phyloP scores from a whole-genome alignment of 495 filamentous ascomycete species.

The Penicillium arizonense region DNA sequence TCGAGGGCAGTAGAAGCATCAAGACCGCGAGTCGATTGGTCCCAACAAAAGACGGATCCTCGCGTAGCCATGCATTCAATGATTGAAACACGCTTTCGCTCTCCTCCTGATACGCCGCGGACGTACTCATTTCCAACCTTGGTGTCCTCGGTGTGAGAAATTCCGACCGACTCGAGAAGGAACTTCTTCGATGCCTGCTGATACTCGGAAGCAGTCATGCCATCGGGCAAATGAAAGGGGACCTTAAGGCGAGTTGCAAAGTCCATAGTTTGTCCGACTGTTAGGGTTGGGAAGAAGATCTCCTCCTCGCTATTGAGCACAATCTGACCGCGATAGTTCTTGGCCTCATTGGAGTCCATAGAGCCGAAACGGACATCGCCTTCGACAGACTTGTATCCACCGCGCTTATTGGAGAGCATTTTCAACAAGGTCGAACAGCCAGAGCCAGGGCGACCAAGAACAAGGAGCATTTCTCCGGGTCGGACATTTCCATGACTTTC shows the following conservation, averaged over 20 bases:
- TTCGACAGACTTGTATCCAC: constrained; percentile 50
- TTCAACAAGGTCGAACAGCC: constrained; percentile 56
- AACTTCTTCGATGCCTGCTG: constrained; percentile 59
- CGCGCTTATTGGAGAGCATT: constrained; percentile 61
- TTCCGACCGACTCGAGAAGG: constrained; percentile 67
- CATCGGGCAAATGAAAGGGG: constrained; percentile 30
- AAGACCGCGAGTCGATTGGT: constrained; percentile 60
- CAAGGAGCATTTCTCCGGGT: constrained; percentile 50
- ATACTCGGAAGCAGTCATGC: constrained; percentile 46
- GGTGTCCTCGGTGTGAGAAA: constrained; percentile 77
- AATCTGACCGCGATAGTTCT: constrained; percentile 67
- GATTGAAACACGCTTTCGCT: constrained; percentile 72
- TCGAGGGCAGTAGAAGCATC: constrained; percentile 62
- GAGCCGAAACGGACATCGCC: constrained; percentile 63
- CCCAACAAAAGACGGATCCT: constrained; percentile 60
- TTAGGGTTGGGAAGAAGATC: constrained; percentile 66
- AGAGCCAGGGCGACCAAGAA: constrained; percentile 44
- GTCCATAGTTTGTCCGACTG: constrained; percentile 67
- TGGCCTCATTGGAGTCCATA: constrained; percentile 51
- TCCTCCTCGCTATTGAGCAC: constrained; percentile 72
- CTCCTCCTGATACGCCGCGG: constrained; percentile 82
- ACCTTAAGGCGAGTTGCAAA: constrained; percentile 56
- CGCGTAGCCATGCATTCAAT: constrained; percentile 63
- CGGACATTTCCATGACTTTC: constrained; percentile 52
- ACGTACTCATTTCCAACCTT: constrained; percentile 77